Base-by-base conservation (phyloP, 805 yeast species). In the Zygotorulaspora florentina region DNA sequence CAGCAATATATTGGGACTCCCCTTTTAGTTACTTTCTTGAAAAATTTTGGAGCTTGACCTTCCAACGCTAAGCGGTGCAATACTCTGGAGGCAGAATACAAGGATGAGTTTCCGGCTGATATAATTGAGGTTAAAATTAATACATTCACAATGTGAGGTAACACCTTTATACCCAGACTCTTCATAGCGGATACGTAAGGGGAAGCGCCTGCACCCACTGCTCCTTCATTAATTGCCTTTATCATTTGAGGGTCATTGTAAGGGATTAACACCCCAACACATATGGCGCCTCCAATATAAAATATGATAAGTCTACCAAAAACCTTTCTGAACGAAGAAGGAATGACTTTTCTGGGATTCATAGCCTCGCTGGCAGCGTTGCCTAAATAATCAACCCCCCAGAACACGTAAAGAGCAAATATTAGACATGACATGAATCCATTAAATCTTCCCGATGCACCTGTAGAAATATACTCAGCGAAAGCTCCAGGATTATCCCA, bases 101-200 rank as follows among this genome's bases (percentile, higher is more conserved):
- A 72, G 59, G 81, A 81, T 12, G 88, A 81, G 68, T 84, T 84
- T 59, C 82, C 89, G 27, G 90, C 88, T n/a, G 89, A 83, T 39
- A 82, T 72, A 45, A 83, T 76, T 15, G 89, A 20, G 25, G 25
- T 20, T 20, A 20, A 20, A 7, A 20, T 20, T 7, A 20, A 7
- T 20, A 20, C 86, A 56, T 81, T 81, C 55, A 81, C 72, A 51
- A 81, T 77, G 54, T 79, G 82, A 56, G 81, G 77, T 52, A 80
- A 67, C 5, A 76, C 82, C 17, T 68, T 71, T 42, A 81, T 80
- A 47, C 84, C 83, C 4, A 82, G 84, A 57, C 71, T 76, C 65
- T 74, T 75, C 55, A 77, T 80, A 38, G 83, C 85, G 56, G 80
- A 74, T 44, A 81, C 85, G 53, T 79, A 81, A 2, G 86, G 85